phyloP scores from a whole-genome alignment of 1,284 basidiomycete species.

The Moesziomyces parantarcticus region DNA sequence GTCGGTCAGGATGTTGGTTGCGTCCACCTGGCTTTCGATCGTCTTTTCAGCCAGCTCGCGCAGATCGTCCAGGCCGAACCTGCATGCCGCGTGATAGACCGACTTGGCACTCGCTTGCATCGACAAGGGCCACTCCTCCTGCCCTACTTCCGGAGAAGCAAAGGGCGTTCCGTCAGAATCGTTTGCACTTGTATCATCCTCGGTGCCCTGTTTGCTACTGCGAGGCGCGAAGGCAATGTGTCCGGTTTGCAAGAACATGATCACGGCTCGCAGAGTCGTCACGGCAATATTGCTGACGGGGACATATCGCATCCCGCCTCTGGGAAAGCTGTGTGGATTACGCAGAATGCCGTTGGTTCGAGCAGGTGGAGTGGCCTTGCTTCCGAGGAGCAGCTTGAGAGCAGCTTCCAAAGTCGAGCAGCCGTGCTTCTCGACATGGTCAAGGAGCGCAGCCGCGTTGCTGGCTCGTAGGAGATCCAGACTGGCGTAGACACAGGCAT shows the following conservation, averaged over 20 bases:
- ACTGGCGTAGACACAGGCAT: slow-evolving; percentile 6
- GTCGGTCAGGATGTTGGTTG: slow-evolving; percentile 20
- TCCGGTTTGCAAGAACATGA: slow-evolving; percentile 26
- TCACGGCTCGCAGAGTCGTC: slow-evolving; percentile 21
- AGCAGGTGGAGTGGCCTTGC: not conserved
- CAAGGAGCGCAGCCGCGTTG: not conserved
- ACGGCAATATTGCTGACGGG: slow-evolving; percentile 3
- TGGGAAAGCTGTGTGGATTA: not conserved
- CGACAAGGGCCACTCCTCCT: not conserved
- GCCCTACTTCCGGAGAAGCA: no score
- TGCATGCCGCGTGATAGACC: slow-evolving; percentile 24
- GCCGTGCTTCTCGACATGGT: not conserved
- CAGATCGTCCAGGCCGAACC: slow-evolving; percentile 9
- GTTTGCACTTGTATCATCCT: not conserved
- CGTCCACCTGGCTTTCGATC: slow-evolving; percentile 10
- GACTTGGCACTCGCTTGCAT: slow-evolving; percentile 28
- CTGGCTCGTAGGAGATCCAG: not conserved
- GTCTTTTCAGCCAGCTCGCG: slow-evolving; percentile 10
- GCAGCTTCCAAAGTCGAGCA: not conserved
- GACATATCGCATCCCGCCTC: not conserved
- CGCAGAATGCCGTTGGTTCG: not conserved
- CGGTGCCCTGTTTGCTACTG: not conserved
- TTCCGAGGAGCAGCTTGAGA: not conserved
- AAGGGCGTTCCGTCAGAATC: not conserved
- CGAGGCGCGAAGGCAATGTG: slow-evolving; percentile 12